A percentile compares a stretch with the other conserved stretches of the same genome.
phyloP scores from a whole-genome alignment of 2,329 filamentous ascomycete species.

The Sordariomycetes sp. region DNA sequence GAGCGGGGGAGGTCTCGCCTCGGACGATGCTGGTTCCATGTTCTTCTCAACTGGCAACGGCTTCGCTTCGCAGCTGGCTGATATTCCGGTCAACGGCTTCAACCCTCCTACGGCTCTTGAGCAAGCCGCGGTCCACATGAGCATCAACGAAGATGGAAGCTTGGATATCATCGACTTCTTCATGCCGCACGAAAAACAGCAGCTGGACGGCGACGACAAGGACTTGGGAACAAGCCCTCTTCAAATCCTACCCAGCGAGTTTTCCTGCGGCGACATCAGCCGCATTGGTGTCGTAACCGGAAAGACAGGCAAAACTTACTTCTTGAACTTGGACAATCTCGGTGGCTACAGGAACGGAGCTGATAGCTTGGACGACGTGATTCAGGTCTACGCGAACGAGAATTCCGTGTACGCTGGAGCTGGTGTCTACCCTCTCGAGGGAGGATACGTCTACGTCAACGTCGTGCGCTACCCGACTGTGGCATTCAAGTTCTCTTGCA shows the following conservation, averaged over 20 bases:
- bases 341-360: constrained; percentile 28
- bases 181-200: constrained; percentile 42
- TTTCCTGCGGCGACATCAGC: constrained; percentile 31
- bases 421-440: constrained; percentile 37
- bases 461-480: constrained; percentile 44
- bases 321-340: constrained; percentile 29
- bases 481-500: constrained; percentile 49
- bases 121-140: constrained; percentile 34
- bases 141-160: constrained; percentile 27
- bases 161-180: constrained; percentile 41
- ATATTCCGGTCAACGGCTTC: constrained; percentile 26
- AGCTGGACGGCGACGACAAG: constrained; percentile 38
- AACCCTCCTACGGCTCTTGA: constrained; percentile 30
- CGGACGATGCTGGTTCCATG: constrained; percentile 27
- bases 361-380: constrained; percentile 27
- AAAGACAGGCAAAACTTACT: constrained; percentile 40
- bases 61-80: constrained; percentile 27
- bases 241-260: constrained; percentile 29
- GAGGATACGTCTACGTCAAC: constrained; percentile 39
- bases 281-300: constrained; percentile 40
- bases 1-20: constrained; percentile 27
- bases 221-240: constrained; percentile 39
- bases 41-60: constrained; percentile 29
- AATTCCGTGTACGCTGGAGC: constrained; percentile 37
- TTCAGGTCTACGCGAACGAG: constrained; percentile 32